Base-by-base conservation (phyloP, 306 rosid species). In the Cucurbita moschata region DNA sequence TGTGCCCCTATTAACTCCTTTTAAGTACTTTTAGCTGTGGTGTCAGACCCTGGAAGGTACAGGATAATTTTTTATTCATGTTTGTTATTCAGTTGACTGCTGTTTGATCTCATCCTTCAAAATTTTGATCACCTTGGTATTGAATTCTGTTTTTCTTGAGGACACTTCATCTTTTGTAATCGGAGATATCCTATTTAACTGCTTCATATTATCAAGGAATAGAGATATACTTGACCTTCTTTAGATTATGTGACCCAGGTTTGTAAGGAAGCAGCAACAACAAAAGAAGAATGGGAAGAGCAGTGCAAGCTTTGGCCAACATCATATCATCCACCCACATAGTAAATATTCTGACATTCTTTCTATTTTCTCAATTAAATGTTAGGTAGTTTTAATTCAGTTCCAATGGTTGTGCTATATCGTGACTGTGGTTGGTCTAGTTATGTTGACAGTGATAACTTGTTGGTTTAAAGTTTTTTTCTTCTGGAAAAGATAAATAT, bases 271-370 rank as follows among this genome's bases (percentile, higher is more conserved):
- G 92, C 86, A 16, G 92, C 97, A 71, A 81, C 77, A 35, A 86
- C 98, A 47, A 94, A 94, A 83, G 96, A 89, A 82, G 96, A 90
- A 82, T 94, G 98, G 98, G 96, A 87, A 80, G 98, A 90, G 77
- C 98, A 94, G 61, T 90, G 96, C 87, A 94, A 94, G 80, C 59
- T 89, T 69, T 94, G 98, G 97, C 97, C 97, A 73, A 94, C 97
- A 9, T 90, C 98, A n/a, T 90, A 80, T 88, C 98, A 94, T 76
- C 97, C 97, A 23, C 92, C 88, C 79, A 85, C 95, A 62, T 90
- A 86, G 98, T 94, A 83, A 72, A 89, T 74, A 74, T 71, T 57
- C 52, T 30, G n/a, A 56, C 38, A 47, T 59, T 37, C 16, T 35
- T 62, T 50, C 16, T 19, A 65, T 65, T 65, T 46, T 42, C 11